Conservation (phyloP, 345 rosid species). For the Camelina hispida region DNA sequence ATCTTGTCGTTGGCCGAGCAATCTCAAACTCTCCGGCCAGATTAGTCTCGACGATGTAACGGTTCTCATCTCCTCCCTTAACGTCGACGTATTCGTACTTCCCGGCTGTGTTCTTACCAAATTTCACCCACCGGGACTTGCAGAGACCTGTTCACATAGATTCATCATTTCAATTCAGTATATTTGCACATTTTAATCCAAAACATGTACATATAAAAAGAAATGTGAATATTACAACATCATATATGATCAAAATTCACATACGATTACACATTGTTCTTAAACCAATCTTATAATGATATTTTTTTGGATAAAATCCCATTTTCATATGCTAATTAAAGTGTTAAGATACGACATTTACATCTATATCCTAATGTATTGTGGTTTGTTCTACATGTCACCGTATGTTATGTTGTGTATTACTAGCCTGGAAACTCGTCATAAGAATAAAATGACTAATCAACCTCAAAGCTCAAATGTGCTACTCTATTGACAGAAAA, state of each 20-base stretch:
- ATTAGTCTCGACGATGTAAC: slow-evolving; percentile 64
- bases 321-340: neutral
- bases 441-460: neutral
- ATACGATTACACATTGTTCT: neutral
- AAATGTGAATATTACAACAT: neutral
- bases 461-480: slow-evolving; percentile 17
- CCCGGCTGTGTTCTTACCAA: slow-evolving; percentile 62
- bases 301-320: neutral
- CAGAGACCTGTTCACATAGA: slow-evolving; percentile 62
- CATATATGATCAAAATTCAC: neutral
- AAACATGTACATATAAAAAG: neutral
- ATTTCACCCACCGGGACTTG: slow-evolving; percentile 83
- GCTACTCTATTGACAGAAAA: neutral
- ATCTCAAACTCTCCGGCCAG: slow-evolving; percentile 64
- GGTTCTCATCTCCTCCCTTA: slow-evolving; percentile 43
- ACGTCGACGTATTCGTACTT: slow-evolving; percentile 72
- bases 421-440: neutral
- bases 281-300: neutral
- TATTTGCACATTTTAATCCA: slow-evolving; percentile 1
- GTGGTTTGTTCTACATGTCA: slow-evolving; percentile 7
- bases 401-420: neutral
- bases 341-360: neutral
- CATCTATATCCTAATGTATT: neutral
- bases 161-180: neutral
- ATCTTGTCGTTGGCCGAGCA: slow-evolving; percentile 65